Base-by-base conservation (phyloP, 805 yeast species). In the Pichia rugopelliculosa region DNA sequence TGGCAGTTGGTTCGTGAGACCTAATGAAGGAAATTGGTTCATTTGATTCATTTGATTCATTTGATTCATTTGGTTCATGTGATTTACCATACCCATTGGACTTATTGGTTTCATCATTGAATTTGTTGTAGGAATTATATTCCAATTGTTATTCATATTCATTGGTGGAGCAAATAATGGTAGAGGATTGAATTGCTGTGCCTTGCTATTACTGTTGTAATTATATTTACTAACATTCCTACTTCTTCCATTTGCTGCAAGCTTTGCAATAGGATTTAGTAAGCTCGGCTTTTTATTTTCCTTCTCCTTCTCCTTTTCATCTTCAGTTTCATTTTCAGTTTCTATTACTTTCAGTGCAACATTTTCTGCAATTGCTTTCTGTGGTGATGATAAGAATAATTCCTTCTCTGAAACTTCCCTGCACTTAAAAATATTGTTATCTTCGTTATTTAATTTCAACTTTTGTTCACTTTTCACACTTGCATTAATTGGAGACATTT, bases 271-370 rank as follows among this genome's bases (percentile, higher is more conserved):
- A 11, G 39, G 39, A 21, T 36, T 36, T 8, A 37, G 22, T 6
- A 15, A 30, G 3, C 7, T 15, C 10, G 34, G 34, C 3, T 4
- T 30, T 30, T 30, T n/a, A 30, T 30, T 30, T n/a, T 30, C 34
- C 34, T 30, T 30, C 15, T 37, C 15, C 21, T 27, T 34, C 6
- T 33, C 39, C n/a, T 13, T 34, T 6, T 45, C 44, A 24, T n/a
- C n/a, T 20, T 37, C 15, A 27, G 20, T 34, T 17, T 33, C 39
- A 22, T 13, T 34, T 6, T 45, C 44, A 24, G 17, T 17, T 12
- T 36, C 45, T 21, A 40, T 41, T 1, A 37, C 39, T 15, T 33
- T 37, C n/a, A 39, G 20, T 1, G 45, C 45, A 17, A 42, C 43
- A 1, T 15, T 39, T 45, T 45, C 27, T 23, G 33, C 43, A 13